A percentile compares a stretch with the other conserved stretches of the same genome.
phyloP scores from a whole-genome alignment of 371 early-diverging fungal species.

The Mucor ambiguus region DNA sequence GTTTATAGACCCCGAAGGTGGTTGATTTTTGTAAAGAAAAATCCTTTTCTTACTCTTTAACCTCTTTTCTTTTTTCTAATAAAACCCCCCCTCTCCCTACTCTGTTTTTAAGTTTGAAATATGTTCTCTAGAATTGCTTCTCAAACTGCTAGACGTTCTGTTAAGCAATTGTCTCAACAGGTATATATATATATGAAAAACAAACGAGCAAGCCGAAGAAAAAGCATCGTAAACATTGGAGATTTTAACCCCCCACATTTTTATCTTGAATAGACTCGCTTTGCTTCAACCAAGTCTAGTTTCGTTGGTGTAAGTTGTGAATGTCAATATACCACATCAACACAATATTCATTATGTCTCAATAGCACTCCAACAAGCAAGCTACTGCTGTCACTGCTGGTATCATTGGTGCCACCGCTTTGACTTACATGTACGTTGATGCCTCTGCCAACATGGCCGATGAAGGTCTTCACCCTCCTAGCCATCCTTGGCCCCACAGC shows the following conservation, averaged over 20 bases:
- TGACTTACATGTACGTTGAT: conserved; percentile 56
- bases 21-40: conserved; percentile 6
- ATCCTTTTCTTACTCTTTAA: neutral
- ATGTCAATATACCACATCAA: neutral
- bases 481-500: conserved; percentile 88
- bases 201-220: neutral
- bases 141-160: conserved; percentile 28
- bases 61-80: conserved; percentile 12
- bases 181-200: neutral
- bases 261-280: conserved; percentile 44
- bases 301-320: conserved; percentile 7
- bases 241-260: conserved; percentile 1
- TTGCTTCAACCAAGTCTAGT: conserved; percentile 49
- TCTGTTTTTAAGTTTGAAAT: conserved; percentile 14
- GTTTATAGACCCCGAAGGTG: conserved; percentile 10
- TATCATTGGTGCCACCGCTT: conserved; percentile 58
- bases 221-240: neutral
- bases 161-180: conserved; percentile 20
- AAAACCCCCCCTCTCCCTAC: conserved; percentile 16
- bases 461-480: conserved; percentile 92
- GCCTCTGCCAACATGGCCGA: conserved; percentile 79
- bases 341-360: neutral
- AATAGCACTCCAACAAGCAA: conserved; percentile 45
- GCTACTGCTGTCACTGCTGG: conserved; percentile 57
- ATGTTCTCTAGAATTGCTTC: conserved; percentile 30